A percentile compares a stretch with the other conserved stretches of the same genome.
Evolutionary conservation across 371 early-diverging fungal genomes (phyloP).

Genomic region (Apophysomyces variabilis): DNA sequence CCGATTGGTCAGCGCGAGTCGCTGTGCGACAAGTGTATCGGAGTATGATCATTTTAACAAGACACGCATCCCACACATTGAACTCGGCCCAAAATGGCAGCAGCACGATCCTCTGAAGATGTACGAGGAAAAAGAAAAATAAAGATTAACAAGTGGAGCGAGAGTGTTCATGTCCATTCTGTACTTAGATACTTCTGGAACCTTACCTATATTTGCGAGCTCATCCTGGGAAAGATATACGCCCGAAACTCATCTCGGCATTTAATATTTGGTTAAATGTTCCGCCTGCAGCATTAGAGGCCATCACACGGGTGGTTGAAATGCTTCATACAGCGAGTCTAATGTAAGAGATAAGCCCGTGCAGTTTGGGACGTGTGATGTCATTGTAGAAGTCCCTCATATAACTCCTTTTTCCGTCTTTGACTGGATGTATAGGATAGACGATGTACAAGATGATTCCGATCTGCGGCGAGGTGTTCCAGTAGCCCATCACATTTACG

Average conservation of each 20-base stretch:
- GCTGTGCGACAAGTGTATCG: too few species aligned
- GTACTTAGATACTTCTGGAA: constrained; percentile 69
- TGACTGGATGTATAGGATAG: constrained; percentile 63
- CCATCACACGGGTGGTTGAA: constrained; percentile 83
- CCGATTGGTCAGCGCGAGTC: too few species aligned
- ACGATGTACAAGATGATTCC: constrained; percentile 96
- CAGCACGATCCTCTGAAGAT: too few species aligned
- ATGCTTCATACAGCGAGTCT: constrained; percentile 96
- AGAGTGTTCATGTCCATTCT: too few species aligned
- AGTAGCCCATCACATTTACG: constrained; percentile 96
- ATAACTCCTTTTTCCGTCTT: not conserved
- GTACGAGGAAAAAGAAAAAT: too few species aligned
- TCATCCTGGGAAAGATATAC: constrained; percentile 92
- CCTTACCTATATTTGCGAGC: constrained; percentile 83
- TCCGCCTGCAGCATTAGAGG: constrained; percentile 66
- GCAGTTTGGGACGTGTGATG: too few species aligned
- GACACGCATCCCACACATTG: too few species aligned
- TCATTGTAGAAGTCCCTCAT: too few species aligned
- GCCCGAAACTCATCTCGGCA: constrained; percentile 86
- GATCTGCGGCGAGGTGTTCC: constrained; percentile 89
- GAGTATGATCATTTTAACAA: too few species aligned
- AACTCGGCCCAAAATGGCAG: too few species aligned
- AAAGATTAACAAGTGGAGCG: too few species aligned
- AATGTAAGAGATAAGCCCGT: constrained; percentile 59
- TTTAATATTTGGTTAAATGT: constrained; percentile 91